Percentiles rank a stretch among this genome's conserved stretches.
phyloP scores from a whole-genome alignment of 495 filamentous ascomycete genomes.

The Aspergillus coremiiformis region DNA sequence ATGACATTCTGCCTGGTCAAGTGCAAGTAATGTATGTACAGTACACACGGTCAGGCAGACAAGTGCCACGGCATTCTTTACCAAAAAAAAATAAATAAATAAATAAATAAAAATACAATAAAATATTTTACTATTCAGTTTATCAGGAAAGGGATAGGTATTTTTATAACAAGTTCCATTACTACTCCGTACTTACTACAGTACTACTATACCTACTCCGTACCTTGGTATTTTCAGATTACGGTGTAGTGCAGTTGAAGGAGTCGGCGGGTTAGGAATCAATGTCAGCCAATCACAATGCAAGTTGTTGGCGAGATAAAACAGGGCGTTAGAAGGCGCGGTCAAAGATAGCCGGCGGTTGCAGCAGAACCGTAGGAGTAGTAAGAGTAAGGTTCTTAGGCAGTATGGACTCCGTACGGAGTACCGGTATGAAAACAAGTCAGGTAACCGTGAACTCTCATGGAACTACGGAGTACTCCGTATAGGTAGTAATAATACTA shows the following conservation, averaged over 20 bases:
- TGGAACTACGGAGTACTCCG: too few species aligned
- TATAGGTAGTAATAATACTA: too few species aligned
- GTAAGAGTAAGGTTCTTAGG: not conserved
- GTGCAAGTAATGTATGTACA: constrained; percentile 4
- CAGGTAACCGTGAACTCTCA: not conserved
- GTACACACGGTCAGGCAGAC: constrained; percentile 5
- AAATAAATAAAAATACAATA: too few species aligned
- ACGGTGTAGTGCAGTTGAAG: not conserved
- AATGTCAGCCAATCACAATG: not conserved
- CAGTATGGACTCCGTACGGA: not conserved
- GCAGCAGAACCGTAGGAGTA: too few species aligned
- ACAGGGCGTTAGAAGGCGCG: constrained; percentile 9
- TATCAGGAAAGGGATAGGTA: not conserved
- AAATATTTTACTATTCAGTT: not conserved
- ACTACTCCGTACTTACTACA: too few species aligned
- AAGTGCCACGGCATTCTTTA: constrained; percentile 1
- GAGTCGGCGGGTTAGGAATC: not conserved
- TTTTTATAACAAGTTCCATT: not conserved
- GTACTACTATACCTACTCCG: too few species aligned
- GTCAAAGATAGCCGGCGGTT: constrained; percentile 4
- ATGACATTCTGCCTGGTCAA: constrained; percentile 9
- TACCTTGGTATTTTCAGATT: too few species aligned
- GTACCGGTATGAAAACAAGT: constrained; percentile 4
- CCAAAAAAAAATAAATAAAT: too few species aligned
- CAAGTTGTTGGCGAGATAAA: not conserved